phyloP scores from a whole-genome alignment of 495 filamentous ascomycete genomes.

The Elasticomyces elasticus region DNA sequence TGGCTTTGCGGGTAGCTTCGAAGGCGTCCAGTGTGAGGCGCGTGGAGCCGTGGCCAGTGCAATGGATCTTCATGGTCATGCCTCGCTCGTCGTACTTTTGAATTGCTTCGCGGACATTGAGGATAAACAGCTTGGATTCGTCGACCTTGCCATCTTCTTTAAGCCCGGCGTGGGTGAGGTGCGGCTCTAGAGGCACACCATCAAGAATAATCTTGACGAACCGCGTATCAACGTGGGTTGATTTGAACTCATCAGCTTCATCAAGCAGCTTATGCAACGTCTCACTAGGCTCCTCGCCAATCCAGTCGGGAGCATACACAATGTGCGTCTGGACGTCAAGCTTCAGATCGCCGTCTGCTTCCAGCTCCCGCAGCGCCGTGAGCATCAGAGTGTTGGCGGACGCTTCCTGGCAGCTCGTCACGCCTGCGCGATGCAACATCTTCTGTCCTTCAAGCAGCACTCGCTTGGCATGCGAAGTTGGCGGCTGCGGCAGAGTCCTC shows the following conservation, averaged over 20 bases:
- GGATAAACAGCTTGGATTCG: background rate
- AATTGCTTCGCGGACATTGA: background rate
- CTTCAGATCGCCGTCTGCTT: constrained; percentile 10
- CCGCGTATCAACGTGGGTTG: constrained; percentile 17
- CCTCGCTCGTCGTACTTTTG: background rate
- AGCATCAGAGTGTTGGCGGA: constrained; percentile 11
- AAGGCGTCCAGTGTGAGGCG: constrained; percentile 12
- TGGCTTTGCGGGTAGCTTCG: constrained; percentile 7
- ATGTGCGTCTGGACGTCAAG: constrained; percentile 18
- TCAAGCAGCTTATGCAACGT: constrained; percentile 10
- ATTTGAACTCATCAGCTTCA: constrained; percentile 4
- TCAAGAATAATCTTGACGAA: constrained; percentile 23
- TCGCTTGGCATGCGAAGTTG: constrained; percentile 13
- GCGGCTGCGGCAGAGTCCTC: constrained; percentile 6
- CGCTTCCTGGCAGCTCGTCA: constrained; percentile 19
- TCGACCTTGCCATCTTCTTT: background rate
- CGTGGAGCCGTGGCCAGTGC: constrained; percentile 13
- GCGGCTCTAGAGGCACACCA: constrained; percentile 15
- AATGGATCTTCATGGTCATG: constrained; percentile 15
- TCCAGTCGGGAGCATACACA: constrained; percentile 13
- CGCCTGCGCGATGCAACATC: constrained; percentile 11
- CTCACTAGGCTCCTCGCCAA: constrained; percentile 5
- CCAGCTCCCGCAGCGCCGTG: constrained; percentile 10
- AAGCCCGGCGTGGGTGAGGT: constrained; percentile 15
- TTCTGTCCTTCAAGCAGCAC: constrained; percentile 8